Evolutionary conservation across 371 early-diverging fungal species (phyloP).

Genomic region (Apophysomyces ossiformis): DNA sequence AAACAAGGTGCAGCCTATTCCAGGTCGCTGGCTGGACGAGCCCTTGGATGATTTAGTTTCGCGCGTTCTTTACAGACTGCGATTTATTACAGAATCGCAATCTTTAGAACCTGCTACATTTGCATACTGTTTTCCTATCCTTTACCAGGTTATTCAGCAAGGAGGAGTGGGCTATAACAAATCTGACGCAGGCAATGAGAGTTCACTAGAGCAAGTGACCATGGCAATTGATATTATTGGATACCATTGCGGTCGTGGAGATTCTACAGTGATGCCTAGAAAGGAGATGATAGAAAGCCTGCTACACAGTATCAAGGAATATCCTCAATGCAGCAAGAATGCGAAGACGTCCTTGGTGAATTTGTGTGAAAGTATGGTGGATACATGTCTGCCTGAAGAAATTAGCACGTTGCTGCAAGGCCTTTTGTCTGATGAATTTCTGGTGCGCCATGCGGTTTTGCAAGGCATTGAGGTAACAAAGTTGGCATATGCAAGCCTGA

Average conservation of each 20-base stretch:
- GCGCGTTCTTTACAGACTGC: constrained; percentile 77
- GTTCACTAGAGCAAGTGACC: constrained; percentile 75
- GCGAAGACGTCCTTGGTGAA: constrained; percentile 66
- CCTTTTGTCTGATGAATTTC: constrained; percentile 70
- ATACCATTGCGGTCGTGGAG: constrained; percentile 65
- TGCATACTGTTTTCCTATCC: constrained; percentile 82
- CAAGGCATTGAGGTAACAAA: constrained; percentile 65
- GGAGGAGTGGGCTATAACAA: constrained; percentile 67
- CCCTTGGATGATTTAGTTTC: constrained; percentile 66
- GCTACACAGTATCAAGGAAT: constrained; percentile 71
- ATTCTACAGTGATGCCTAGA: constrained; percentile 66
- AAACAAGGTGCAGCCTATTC: constrained; percentile 63
- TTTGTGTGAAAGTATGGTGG: constrained; percentile 75
- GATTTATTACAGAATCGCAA: constrained; percentile 66
- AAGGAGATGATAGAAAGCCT: constrained; percentile 74
- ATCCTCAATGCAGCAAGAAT: constrained; percentile 65
- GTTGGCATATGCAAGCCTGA: constrained; percentile 5
- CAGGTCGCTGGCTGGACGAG: constrained; percentile 75
- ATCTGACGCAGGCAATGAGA: constrained; percentile 45
- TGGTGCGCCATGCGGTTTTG: constrained; percentile 82
- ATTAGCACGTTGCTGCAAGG: constrained; percentile 74
- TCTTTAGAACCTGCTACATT: constrained; percentile 78
- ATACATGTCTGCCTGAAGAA: constrained; percentile 56
- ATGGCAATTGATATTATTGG: constrained; percentile 78
- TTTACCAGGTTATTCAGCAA: constrained; percentile 70